These are phyloP conservation scores for Boletellus sp. DNA, from an alignment of 768 basidiomycete genomes.

Conservation along the genomic window DNA sequence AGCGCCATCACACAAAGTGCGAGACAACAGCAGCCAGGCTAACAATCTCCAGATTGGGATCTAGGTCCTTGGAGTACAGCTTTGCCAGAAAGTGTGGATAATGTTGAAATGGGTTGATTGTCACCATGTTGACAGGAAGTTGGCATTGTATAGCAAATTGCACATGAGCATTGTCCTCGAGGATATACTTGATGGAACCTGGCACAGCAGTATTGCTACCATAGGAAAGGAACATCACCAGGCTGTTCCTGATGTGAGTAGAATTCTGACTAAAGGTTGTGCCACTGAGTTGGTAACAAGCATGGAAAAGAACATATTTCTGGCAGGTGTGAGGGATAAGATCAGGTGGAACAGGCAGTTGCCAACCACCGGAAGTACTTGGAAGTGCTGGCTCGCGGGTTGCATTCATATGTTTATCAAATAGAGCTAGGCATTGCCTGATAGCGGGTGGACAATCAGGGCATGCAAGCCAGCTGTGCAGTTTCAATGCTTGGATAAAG, in stretches of 20 bases:
- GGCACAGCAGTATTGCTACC: neutral
- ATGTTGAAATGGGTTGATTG: too few relatives aligned
- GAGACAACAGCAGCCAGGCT: too few relatives aligned
- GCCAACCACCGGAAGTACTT: too few relatives aligned
- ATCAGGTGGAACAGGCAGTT: too few relatives aligned
- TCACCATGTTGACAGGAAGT: too few relatives aligned
- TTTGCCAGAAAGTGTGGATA: too few relatives aligned
- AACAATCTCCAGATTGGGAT: too few relatives aligned
- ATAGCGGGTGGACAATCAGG: neutral
- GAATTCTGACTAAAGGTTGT: neutral
- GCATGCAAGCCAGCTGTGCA: constrained; percentile 25
- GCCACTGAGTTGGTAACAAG: neutral
- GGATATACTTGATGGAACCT: too few relatives aligned
- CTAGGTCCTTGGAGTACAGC: too few relatives aligned
- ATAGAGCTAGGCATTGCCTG: neutral
- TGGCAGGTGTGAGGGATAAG: neutral
- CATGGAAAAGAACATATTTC: neutral
- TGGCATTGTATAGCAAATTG: too few relatives aligned
- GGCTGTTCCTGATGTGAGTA: neutral
- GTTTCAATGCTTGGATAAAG: constrained; percentile 32
- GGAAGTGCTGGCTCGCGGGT: neutral
- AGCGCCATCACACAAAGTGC: too few relatives aligned
- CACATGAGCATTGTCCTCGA: too few relatives aligned
- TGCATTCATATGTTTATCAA: neutral
- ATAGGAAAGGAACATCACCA: neutral